phyloP scores from a whole-genome alignment of 441 rosid species.

The Jatropha podagrica region DNA sequence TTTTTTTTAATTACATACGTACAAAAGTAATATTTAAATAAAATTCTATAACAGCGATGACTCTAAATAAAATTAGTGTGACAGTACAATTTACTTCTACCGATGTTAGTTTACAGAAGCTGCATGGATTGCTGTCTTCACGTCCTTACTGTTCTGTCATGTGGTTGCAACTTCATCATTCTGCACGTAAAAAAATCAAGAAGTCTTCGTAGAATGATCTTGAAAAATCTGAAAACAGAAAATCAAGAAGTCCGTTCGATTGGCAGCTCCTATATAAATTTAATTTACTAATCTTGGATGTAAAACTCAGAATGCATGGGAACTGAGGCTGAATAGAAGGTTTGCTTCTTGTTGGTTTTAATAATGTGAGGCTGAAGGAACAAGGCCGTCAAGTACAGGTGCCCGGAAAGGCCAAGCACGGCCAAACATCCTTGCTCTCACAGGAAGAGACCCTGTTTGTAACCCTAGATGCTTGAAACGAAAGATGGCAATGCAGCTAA shows the following conservation, averaged over 20 bases:
- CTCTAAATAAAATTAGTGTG: too few species aligned
- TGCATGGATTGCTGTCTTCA: conserved; percentile 49
- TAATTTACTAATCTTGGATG: too few species aligned
- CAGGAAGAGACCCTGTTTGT: conserved; percentile 37
- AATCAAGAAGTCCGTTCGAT: too few species aligned
- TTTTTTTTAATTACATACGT: too few species aligned
- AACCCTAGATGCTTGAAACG: conserved; percentile 43
- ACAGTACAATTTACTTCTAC: too few species aligned
- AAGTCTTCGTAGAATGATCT: too few species aligned
- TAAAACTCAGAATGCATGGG: conserved; percentile 10
- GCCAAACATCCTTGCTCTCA: conserved; percentile 51
- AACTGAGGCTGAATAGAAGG: conserved; percentile 1
- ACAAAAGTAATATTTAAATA: too few species aligned
- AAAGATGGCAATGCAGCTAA: neutral
- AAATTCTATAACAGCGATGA: too few species aligned
- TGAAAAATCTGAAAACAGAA: too few species aligned
- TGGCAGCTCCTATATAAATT: too few species aligned
- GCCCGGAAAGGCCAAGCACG: conserved; percentile 55
- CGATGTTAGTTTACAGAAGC: conserved; percentile 23
- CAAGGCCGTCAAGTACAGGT: conserved; percentile 22
- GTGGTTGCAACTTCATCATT: conserved; percentile 45
- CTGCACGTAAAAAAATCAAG: conserved; percentile 17
- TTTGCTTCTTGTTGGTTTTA: neutral
- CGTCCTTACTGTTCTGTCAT: conserved; percentile 43
- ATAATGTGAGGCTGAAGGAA: conserved; percentile 36